Percentiles rank a stretch among this genome's conserved stretches.
These are phyloP conservation scores for Talaromyces sp. DNA, from an alignment of 2,329 filamentous ascomycete species.

Conservation along the genomic window DNA sequence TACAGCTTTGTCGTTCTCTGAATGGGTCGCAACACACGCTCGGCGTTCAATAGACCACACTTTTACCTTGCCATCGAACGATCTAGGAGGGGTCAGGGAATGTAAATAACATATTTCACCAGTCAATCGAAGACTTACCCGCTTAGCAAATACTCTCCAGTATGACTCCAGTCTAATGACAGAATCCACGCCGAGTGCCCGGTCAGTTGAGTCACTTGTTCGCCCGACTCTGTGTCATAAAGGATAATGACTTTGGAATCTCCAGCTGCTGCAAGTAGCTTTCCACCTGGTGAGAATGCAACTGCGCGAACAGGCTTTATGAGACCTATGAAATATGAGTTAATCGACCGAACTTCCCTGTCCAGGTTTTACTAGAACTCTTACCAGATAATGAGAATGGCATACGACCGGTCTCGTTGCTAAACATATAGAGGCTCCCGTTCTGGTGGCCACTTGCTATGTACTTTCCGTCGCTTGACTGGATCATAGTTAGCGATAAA, in stretches of 20 bases:
- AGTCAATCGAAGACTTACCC: slow-evolving; percentile 52
- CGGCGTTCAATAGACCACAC: slow-evolving; percentile 88
- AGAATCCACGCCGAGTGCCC: slow-evolving; percentile 87
- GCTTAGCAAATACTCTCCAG: slow-evolving; percentile 85
- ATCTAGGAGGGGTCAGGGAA: slow-evolving; percentile 43
- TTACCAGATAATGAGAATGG: slow-evolving; percentile 79
- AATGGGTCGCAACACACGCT: slow-evolving; percentile 87
- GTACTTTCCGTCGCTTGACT: slow-evolving; percentile 73
- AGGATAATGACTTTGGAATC: slow-evolving; percentile 85
- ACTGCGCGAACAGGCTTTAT: slow-evolving; percentile 83
- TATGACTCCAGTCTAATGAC: slow-evolving; percentile 87
- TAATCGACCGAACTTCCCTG: background rate
- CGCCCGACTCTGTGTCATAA: slow-evolving; percentile 88
- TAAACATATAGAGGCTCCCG: slow-evolving; percentile 90
- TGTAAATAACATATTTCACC: background rate
- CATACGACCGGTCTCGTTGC: slow-evolving; percentile 82
- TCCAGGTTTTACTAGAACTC: slow-evolving; percentile 24
- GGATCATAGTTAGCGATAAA: slow-evolving; percentile 9
- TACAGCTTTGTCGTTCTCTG: slow-evolving; percentile 79
- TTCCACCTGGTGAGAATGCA: slow-evolving; percentile 82
- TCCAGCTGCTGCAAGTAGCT: slow-evolving; percentile 82
- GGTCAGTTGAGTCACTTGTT: slow-evolving; percentile 81
- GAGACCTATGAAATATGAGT: slow-evolving; percentile 60
- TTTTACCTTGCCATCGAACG: slow-evolving; percentile 91
- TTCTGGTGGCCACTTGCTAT: slow-evolving; percentile 93